Base-by-base conservation (phyloP, 2,329 filamentous ascomycete species). In the Cryphonectria carpinicola region DNA sequence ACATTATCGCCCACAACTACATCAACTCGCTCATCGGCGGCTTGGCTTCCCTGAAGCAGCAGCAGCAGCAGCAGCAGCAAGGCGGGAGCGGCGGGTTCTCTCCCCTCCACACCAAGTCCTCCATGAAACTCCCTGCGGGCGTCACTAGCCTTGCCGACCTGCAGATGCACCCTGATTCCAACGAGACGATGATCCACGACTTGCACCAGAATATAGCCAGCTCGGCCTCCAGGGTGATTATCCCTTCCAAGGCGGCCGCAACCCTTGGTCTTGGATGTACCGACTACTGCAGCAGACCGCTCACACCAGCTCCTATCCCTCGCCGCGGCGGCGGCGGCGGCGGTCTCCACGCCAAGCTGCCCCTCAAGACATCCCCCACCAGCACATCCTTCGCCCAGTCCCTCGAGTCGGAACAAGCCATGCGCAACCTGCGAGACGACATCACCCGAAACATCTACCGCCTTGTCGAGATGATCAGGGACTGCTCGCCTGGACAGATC, bases 1-100 rank as follows among this genome's bases (percentile, higher is more conserved):
- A 90, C 74, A 80, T 89, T 11, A 78, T 89, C 4, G 87, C 86
- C 0, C 89, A 87, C 77, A 89, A 89, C 77, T 89, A 89, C 78
- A 80, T 89, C 66, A 78, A 77, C 61, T 77, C 79, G 6, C 74
- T 84, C 13, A 82, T 79, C 65, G 41, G 71, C 3, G 58, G 63
- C n/a, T 46, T 70, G 43, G 65, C 66, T 19, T 66, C 63, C 22
- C 63, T 67, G 3, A 32, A 37, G 1, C 56, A 61, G 39, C 52
- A 28, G 28, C 28, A 28, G 39, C 52, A 37, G 1, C 56, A 61
- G 39, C 52, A 32, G 41, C 37, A 11, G 8, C 37, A 32, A 32
- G 32, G 32, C 37, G 37, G 37, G 1, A 39, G 11, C 37, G 10
- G 37, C 11, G 28, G 46, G 14, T 37, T 32, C 35, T 54, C 56